Percentiles rank a stretch among this genome's conserved stretches.
These are phyloP conservation scores for Vigna radiata DNA, from an alignment of 306 rosid species.

Conservation along the genomic window DNA sequence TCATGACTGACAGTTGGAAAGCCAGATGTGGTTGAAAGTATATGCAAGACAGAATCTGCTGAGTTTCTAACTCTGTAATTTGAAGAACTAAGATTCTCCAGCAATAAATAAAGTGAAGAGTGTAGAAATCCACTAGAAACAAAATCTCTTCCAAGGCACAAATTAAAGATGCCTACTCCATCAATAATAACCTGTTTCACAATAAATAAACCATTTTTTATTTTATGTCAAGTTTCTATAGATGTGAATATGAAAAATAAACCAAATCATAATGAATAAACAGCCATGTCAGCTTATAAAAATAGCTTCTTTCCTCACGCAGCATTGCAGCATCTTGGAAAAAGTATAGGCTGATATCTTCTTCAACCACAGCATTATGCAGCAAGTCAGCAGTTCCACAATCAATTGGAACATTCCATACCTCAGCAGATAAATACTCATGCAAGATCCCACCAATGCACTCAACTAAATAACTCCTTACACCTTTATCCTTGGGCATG, in stretches of 20 bases:
- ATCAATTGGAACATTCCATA: constrained; percentile 84
- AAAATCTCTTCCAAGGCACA: constrained; percentile 85
- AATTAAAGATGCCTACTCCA: constrained; percentile 81
- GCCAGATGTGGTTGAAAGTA: constrained; percentile 71
- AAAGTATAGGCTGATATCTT: constrained; percentile 67
- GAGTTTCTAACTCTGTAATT: constrained; percentile 75
- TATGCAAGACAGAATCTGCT: constrained; percentile 73
- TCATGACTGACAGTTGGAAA: constrained; percentile 56
- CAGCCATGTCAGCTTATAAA: constrained; percentile 41
- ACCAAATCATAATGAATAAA: constrained; percentile 41
- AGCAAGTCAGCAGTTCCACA: constrained; percentile 47
- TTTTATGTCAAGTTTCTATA: constrained; percentile 34
- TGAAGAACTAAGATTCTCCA: constrained; percentile 85
- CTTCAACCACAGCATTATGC: constrained; percentile 59
- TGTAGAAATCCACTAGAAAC: constrained; percentile 87
- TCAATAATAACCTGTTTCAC: constrained; percentile 86
- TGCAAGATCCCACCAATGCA: constrained; percentile 85
- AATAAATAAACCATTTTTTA: constrained; percentile 46
- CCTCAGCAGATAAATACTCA: constrained; percentile 83
- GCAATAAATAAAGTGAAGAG: constrained; percentile 87
- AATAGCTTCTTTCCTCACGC: constrained; percentile 71
- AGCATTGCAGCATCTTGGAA: constrained; percentile 81
- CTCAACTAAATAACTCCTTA: constrained; percentile 68
- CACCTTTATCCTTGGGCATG: constrained; percentile 57
- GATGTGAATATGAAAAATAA: constrained; percentile 37